Base-by-base conservation (phyloP, 106 monocot genomes). In the Dioscorea dumetorum region DNA sequence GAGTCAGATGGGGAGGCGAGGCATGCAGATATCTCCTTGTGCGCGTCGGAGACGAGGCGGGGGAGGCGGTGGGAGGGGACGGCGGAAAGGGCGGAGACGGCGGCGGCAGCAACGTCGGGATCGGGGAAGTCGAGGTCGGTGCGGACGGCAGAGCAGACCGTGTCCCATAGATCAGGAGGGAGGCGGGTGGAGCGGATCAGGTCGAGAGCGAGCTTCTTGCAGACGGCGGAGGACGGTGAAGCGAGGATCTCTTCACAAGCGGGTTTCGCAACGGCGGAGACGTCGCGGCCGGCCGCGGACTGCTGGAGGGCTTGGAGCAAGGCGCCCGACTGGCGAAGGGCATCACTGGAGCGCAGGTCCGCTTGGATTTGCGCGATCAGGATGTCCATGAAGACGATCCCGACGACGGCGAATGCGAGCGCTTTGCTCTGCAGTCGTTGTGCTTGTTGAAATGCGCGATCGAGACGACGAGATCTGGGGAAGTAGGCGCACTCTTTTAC, bases 131-230 rank as follows among this genome's bases (percentile, higher is more conserved):
- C 82, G 66, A 97, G 91, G 67, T 97, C 97, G 64, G 92, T 72
- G 54, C 87, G 86, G 73, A 97, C 69, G 50, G 79, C 76, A 64
- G 84, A 60, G 69, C 72, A 72, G 76, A 83, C 82, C 51, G 72
- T 74, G 77, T 88, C 89, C 84, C 86, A 92, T 72, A 92, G 92
- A 63, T 97, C 97, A 34, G 85, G 79, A 20, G 97, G 79, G 74
- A 97, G 84, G 67, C 83, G 91, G 24, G 84, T 87, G 68, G 83
- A 80, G 33, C 97, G 91, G 71, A 97, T 68, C 69, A 97, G 97
- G 72, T 97, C 97, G 84, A 97, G 86, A 41, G 97, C 92, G 71
- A 97, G 97, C 80, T 90, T 89, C 84, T 97, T 97, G 84, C 79
- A 89, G 51, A 97, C 92, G 62, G 97, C 91, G 70, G 91, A 91